phyloP scores from a whole-genome alignment of 108 stramenopile species.

The Hondaea fermentalgiana region DNA sequence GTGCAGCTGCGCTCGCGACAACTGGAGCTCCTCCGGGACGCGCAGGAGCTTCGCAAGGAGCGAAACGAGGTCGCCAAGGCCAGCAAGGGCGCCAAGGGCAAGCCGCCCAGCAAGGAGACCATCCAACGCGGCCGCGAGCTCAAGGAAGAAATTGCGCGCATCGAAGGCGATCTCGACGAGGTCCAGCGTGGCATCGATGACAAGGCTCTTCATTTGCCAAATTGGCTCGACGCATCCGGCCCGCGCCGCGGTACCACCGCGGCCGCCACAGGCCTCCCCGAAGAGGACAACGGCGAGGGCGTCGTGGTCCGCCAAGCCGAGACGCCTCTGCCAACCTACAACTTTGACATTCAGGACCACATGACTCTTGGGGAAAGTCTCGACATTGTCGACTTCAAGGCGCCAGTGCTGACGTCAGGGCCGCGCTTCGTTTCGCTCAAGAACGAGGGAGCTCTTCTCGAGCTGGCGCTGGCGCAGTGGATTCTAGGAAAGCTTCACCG shows the following conservation, averaged over 20 bases:
- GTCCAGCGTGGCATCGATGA: background rate
- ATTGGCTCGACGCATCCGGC: background rate
- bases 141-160: background rate
- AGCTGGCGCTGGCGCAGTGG: background rate
- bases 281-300: background rate
- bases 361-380: background rate
- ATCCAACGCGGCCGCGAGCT: background rate
- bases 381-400: conserved; percentile 2
- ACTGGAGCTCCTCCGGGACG: background rate
- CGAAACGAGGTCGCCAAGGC: background rate
- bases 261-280: background rate
- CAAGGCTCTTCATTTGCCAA: background rate
- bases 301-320: background rate
- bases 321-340: background rate
- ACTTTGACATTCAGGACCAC: background rate
- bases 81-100: background rate
- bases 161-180: background rate
- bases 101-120: background rate
- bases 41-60: background rate
- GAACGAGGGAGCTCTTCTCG: conserved; percentile 3
- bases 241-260: background rate
- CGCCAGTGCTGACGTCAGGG: background rate
- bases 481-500: background rate
- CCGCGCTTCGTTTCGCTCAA: background rate
- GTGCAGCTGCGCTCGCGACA: background rate